A percentile compares a stretch with the other conserved stretches of the same genome.
Conservation (phyloP, 768 basidiomycete genomes). For the Trametes cingulata region DNA sequence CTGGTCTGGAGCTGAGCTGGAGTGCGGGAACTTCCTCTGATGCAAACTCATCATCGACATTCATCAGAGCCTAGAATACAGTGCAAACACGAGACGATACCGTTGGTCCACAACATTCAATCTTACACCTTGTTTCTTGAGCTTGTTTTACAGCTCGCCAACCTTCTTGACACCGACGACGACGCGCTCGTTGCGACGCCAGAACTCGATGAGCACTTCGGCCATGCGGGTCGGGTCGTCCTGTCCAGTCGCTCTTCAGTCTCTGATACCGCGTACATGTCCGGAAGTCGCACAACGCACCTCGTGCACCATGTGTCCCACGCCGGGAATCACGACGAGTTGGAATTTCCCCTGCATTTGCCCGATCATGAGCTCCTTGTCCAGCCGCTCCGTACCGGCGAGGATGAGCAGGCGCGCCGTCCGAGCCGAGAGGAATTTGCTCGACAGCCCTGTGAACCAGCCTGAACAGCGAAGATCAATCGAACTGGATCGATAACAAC, state of each 20-base stretch:
- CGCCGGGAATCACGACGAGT: conserved; percentile 80
- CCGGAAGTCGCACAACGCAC: conserved; percentile 41
- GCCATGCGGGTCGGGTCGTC: conserved; percentile 85
- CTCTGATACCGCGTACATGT: neutral
- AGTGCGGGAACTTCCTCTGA: neutral
- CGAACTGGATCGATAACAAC: neutral
- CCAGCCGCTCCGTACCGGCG: conserved; percentile 91
- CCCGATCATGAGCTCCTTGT: conserved; percentile 91
- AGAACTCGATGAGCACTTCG: conserved; percentile 83
- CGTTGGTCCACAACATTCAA: neutral
- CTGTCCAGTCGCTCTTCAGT: conserved; percentile 39
- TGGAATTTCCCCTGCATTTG: conserved; percentile 90
- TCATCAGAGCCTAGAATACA: conserved; percentile 1
- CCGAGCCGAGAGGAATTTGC: conserved; percentile 72
- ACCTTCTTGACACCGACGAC: conserved; percentile 60
- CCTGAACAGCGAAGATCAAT: conserved; percentile 46
- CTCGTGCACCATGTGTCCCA: conserved; percentile 95
- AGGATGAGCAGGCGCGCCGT: conserved; percentile 87
- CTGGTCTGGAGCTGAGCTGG: neutral
- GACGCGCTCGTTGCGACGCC: conserved; percentile 82
- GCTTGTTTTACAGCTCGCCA: conserved; percentile 41
- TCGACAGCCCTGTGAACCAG: conserved; percentile 88
- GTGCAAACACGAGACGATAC: neutral
- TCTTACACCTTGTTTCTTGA: neutral
- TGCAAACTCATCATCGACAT: neutral